Percentiles rank a stretch among this genome's conserved stretches.
These are phyloP conservation scores for Myriangium duriaei DNA, from an alignment of 2,329 filamentous ascomycete species.

Conservation along the genomic window DNA sequence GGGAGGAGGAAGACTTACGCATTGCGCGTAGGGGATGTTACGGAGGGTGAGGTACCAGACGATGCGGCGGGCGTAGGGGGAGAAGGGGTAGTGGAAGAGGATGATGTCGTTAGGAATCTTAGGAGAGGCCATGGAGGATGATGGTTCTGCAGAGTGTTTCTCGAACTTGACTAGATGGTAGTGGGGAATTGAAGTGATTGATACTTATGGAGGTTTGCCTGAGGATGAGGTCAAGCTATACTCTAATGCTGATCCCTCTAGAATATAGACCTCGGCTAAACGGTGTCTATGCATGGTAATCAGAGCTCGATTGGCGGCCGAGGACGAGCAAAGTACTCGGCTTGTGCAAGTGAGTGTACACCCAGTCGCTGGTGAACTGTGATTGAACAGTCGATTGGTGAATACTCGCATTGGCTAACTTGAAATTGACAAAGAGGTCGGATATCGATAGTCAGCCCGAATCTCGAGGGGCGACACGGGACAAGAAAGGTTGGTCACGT, in stretches of 20 bases:
- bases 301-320: not conserved
- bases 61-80: constrained; percentile 51
- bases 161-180: too few relatives aligned
- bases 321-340: not conserved
- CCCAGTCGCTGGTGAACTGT: too few relatives aligned
- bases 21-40: constrained; percentile 54
- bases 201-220: not conserved
- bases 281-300: not conserved
- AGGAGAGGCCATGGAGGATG: constrained; percentile 14
- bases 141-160: too few relatives aligned
- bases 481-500: too few relatives aligned
- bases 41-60: constrained; percentile 57
- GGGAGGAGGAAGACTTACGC: constrained; percentile 36
- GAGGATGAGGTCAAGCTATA: not conserved
- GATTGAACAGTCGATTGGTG: too few relatives aligned
- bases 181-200: too few relatives aligned
- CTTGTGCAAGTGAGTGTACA: too few relatives aligned
- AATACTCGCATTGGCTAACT: too few relatives aligned
- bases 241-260: not conserved
- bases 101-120: constrained; percentile 36
- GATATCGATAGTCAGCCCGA: too few relatives aligned
- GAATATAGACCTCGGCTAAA: not conserved
- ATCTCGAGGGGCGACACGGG: too few relatives aligned
- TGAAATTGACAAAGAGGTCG: too few relatives aligned
- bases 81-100: constrained; percentile 54